Conservation (phyloP, 257 asterid species). For the Nicotiana obtusifolia region DNA sequence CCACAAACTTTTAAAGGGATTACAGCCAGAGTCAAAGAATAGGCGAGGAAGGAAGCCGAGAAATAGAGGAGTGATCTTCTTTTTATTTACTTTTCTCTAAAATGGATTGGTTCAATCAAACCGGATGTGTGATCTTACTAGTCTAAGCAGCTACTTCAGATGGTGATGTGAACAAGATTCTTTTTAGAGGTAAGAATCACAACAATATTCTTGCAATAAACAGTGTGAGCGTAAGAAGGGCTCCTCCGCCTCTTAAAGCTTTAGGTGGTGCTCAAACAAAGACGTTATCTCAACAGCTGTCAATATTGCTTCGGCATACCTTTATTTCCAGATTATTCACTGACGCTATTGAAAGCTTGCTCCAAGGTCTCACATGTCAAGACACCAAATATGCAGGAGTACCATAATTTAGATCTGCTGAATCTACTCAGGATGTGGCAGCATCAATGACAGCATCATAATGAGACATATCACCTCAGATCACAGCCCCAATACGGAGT, state of each 20-base stretch:
- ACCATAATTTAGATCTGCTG: slow-evolving; percentile 84
- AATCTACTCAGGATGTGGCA: slow-evolving; percentile 85
- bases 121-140: neutral
- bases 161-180: no score
- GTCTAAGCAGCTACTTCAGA: neutral
- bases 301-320: slow-evolving; percentile 77
- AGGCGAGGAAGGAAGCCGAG: neutral
- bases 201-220: neutral
- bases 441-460: slow-evolving; percentile 94
- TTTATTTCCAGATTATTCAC: slow-evolving; percentile 89
- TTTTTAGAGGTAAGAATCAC: neutral
- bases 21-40: neutral
- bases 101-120: neutral
- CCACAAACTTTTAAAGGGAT: neutral
- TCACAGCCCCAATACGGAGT: slow-evolving; percentile 89
- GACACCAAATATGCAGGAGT: slow-evolving; percentile 95
- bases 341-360: slow-evolving; percentile 92
- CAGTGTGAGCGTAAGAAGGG: neutral
- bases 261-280: slow-evolving; percentile 77
- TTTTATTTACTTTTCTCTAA: neutral
- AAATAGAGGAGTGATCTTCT: neutral
- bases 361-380: slow-evolving; percentile 82
- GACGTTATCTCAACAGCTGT: slow-evolving; percentile 94
- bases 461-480: slow-evolving; percentile 90
- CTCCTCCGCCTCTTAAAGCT: slow-evolving; percentile 21